Base-by-base conservation (phyloP, 2,329 filamentous ascomycete genomes). In the Hypoxylon sp. region DNA sequence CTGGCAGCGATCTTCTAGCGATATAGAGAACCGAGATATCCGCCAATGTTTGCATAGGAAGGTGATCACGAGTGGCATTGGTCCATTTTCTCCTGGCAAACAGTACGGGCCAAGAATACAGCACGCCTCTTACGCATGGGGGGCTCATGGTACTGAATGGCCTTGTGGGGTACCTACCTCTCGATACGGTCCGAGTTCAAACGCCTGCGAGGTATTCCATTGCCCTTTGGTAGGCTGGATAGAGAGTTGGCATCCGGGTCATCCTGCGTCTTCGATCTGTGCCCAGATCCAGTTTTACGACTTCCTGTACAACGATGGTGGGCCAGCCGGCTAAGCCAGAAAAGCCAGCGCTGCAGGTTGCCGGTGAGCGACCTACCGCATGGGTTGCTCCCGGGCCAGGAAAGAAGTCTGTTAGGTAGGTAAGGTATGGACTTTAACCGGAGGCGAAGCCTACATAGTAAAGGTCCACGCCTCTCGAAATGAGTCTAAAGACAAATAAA, bases 331-430 rank as follows among this genome's bases (percentile, higher is more conserved):
- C 63, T 65, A 68, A 67, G 61, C 61, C 55, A 47, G 48, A 45
- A 46, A 61, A 39, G 32, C 5, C 34, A 41, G 25, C 61, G 60
- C 70, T 73, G 73, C 73, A 71, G 64, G 52, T 73, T 63, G 66
- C 72, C 69, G 64, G 59, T 55, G 60, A 67, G 67, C 29, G 54
- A 50, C 43, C 56, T 61, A 65, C 62, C 63, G 58, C 47, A 63
- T 52, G 50, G n/a, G 37, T 8, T 21, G 47, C 55, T 63, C 41
- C 55, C 54, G 62, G 52, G 27, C 34, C 27, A 59, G 41, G 25
- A 29, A 29, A 34, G 43, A 45, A 25, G 39, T 34, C 25, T 16
- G 34, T n/a, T n/a, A n/a, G n/a, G n/a, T 50, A 51, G 56, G 53
- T 63, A 57, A 37, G 30, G 19, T 59, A 65, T 59, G 51, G 43